Conservation (phyloP, 106 monocot species). For the Dendrobium officinale region DNA sequence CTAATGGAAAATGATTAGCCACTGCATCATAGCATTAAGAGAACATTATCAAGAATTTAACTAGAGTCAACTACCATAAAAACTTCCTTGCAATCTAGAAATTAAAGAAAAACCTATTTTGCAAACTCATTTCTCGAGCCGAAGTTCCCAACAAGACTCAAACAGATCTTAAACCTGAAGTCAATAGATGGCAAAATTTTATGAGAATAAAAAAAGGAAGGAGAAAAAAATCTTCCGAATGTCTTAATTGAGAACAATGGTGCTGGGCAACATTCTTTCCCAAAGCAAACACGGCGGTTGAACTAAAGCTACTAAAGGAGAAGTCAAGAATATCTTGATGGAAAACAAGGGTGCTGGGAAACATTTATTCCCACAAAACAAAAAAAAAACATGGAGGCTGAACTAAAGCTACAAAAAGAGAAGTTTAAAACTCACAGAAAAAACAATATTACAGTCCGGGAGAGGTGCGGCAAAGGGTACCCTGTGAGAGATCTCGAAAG, state of each 20-base stretch:
- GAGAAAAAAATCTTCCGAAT: neutral
- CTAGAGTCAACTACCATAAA: neutral
- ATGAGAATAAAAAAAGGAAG: neutral
- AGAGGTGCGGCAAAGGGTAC: constrained; percentile 64
- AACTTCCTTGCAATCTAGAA: neutral
- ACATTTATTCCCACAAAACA: too few species aligned
- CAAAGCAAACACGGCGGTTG: neutral
- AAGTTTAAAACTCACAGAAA: constrained; percentile 8
- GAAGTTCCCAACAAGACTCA: neutral
- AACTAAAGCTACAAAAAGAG: neutral
- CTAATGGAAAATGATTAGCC: neutral
- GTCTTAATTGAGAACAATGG: neutral
- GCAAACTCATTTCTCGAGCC: neutral
- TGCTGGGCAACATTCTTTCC: too few species aligned
- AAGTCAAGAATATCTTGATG: neutral
- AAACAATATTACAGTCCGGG: constrained; percentile 46
- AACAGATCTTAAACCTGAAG: neutral
- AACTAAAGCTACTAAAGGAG: neutral
- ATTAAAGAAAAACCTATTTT: neutral
- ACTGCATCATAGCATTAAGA: neutral
- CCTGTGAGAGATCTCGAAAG: constrained; percentile 48
- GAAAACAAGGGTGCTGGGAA: neutral
- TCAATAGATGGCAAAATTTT: neutral
- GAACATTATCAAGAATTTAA: neutral
- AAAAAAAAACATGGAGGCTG: neutral